Evolutionary conservation across 2,329 filamentous ascomycete genomes (phyloP).

Genomic region (Colletotrichum spaethianum): DNA sequence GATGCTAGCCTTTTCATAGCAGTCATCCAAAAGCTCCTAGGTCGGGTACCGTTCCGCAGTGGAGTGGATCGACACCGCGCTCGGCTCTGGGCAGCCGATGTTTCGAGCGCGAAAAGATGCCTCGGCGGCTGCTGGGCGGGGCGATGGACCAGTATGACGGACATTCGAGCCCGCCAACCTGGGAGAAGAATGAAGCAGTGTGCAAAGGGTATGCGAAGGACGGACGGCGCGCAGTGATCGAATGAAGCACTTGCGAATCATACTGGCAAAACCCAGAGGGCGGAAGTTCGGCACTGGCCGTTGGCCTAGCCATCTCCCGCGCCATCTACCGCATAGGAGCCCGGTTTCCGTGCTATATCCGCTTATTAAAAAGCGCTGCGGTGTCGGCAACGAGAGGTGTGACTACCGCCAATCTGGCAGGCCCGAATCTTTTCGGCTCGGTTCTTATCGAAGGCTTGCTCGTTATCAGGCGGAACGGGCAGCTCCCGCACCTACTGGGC

Average conservation of each 20-base stretch:
- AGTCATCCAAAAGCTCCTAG: slow-evolving; percentile 7
- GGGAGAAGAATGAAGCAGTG: too few species aligned
- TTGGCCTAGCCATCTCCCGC: slow-evolving; percentile 1
- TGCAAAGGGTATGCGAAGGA: background rate
- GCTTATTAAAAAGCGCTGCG: slow-evolving; percentile 13
- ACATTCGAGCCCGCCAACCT: background rate
- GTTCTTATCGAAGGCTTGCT: slow-evolving; percentile 21
- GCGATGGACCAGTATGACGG: background rate
- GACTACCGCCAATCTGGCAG: background rate
- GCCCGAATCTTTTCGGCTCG: slow-evolving; percentile 12
- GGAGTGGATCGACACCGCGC: slow-evolving; percentile 40
- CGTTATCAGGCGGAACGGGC: slow-evolving; percentile 35
- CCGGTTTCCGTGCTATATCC: slow-evolving; percentile 27
- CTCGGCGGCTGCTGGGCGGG: slow-evolving; percentile 20
- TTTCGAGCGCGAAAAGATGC: slow-evolving; percentile 32
- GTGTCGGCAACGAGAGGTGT: slow-evolving; percentile 11
- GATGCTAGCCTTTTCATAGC: slow-evolving; percentile 30
- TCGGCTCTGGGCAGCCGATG: slow-evolving; percentile 36
- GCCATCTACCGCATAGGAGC: background rate
- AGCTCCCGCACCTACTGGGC: slow-evolving; percentile 14
- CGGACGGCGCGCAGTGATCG: slow-evolving; percentile 1
- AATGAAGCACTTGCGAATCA: slow-evolving; percentile 25
- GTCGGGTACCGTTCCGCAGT: slow-evolving; percentile 34
- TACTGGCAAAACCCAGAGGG: background rate
- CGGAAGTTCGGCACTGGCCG: slow-evolving; percentile 25